These are phyloP conservation scores for Brassica hybrid DNA, from an alignment of 441 rosid genomes.

Conservation along the genomic window DNA sequence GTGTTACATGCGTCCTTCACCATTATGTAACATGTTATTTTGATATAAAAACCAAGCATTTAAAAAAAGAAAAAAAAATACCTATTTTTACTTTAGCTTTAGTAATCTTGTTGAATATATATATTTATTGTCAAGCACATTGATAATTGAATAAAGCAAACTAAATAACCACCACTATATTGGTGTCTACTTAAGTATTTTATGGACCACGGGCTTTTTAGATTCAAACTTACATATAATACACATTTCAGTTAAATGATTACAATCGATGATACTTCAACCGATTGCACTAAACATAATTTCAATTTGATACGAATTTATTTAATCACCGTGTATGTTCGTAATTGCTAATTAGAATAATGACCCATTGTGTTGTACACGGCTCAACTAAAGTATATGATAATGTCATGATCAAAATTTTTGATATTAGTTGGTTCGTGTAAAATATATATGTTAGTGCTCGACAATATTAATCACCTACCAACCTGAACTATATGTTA, in stretches of 20 bases:
- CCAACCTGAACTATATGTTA: constrained; percentile 43
- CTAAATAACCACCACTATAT: constrained; percentile 16
- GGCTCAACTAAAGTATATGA: constrained; percentile 30
- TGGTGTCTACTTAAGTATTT: constrained; percentile 17
- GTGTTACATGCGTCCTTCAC: no score
- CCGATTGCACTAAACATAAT: constrained; percentile 9
- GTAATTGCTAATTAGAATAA: constrained; percentile 7
- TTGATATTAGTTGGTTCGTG: background rate
- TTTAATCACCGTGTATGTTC: constrained; percentile 9
- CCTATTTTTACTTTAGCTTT: no score
- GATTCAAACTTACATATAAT: constrained; percentile 11
- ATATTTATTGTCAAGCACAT: constrained; percentile 6
- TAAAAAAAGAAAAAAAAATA: no score
- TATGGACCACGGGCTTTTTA: background rate
- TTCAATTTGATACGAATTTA: background rate
- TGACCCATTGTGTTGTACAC: constrained; percentile 20
- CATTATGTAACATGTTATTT: no score
- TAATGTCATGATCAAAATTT: constrained; percentile 5
- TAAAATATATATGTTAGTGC: constrained; percentile 22
- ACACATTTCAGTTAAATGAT: background rate
- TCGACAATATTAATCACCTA: constrained; percentile 39
- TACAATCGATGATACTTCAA: constrained; percentile 27
- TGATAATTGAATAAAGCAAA: constrained; percentile 7
- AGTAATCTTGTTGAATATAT: no score
- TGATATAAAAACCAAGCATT: no score